phyloP scores from a whole-genome alignment of 805 yeast genomes.

The Ogataea glucozyma region DNA sequence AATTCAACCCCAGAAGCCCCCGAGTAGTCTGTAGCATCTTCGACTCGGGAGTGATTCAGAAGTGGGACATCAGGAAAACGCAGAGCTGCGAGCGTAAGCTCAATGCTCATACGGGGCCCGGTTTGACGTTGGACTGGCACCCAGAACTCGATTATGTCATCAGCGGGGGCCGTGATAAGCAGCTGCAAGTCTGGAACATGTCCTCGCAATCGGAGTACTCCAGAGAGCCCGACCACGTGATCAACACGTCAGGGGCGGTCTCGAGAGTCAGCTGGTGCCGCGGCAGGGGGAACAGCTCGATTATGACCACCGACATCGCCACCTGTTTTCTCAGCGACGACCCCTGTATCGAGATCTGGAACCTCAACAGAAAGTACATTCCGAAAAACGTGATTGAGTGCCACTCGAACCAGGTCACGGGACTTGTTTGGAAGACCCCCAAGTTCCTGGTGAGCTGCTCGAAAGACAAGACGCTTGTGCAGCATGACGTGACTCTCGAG shows the following conservation, averaged over 20 bases:
- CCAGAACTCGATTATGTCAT: slow-evolving; percentile 77
- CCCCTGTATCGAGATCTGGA: slow-evolving; percentile 67
- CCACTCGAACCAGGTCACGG: slow-evolving; percentile 54
- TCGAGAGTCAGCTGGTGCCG: slow-evolving; percentile 73
- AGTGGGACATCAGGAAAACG: slow-evolving; percentile 82
- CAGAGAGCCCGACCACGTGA: slow-evolving; percentile 64
- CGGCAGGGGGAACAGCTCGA: slow-evolving; percentile 38
- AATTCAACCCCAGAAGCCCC: slow-evolving; percentile 52
- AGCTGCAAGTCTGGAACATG: slow-evolving; percentile 75
- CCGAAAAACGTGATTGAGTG: slow-evolving; percentile 58
- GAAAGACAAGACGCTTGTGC: slow-evolving; percentile 49
- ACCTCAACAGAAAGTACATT: slow-evolving; percentile 66
- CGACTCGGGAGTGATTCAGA: slow-evolving; percentile 85
- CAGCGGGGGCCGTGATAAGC: slow-evolving; percentile 92
- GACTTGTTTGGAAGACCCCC: slow-evolving; percentile 55
- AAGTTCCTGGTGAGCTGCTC: slow-evolving; percentile 49
- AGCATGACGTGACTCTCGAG: slow-evolving; percentile 47
- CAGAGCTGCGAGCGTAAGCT: slow-evolving; percentile 63
- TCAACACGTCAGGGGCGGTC: slow-evolving; percentile 77
- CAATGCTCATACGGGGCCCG: slow-evolving; percentile 91
- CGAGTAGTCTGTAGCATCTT: slow-evolving; percentile 73
- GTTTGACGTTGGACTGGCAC: slow-evolving; percentile 85
- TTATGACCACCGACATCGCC: slow-evolving; percentile 67
- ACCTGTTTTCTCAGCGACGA: slow-evolving; percentile 74
- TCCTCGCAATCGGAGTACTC: slow-evolving; percentile 37